Evolutionary conservation across 768 basidiomycete genomes (phyloP), one percentile per base, ranked within the genome.

Genomic region (Russula ochroleuca): DNA sequence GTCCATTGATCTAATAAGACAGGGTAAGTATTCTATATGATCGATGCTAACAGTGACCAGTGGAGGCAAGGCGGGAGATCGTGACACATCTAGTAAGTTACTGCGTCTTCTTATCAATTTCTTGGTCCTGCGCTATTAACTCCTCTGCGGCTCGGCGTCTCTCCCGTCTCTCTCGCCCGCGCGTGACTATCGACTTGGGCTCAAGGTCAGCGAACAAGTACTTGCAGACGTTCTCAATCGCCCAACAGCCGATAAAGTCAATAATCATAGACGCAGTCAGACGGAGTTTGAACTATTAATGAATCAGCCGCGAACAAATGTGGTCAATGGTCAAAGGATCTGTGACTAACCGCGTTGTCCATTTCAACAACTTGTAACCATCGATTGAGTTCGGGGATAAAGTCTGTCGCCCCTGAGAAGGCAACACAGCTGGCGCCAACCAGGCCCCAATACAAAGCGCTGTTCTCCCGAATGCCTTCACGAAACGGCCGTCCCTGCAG

Each of bases 321-420:
- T 33, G 21, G 49, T 28, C 21, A 41, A 47, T 33, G 21, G 49
- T 28, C 21, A 41, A 47, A 31, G 28, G n/a, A 57, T 25, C 28
- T 25, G 31, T 35, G 13, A 84, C 93, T 65, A 70, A 97, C 95
- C 37, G 77, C 67, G 10, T 70, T 70, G 50, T 85, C 75, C 96
- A 99, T 95, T 73, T 90, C 92, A 28, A 97, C 94, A 48, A 98
- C 88, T 74, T 98, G 97, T 51, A 99, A 80, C 96, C 97, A 98
- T 31, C 92, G 79, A 72, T 96, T 98, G 64, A 97, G 72, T 76
- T 99, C 97, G 2, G 97, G 97, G 72, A 97, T 79, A 69, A 99
- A 89, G 73, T 99, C 94, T 0, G 92, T 94, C 6, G 96, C 85
- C 35, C 97, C 97, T 11, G 83, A 90, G 76, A 98, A 92, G 11